Conservation (phyloP, 305 asterid genomes). For the Fraxinus greggii region DNA sequence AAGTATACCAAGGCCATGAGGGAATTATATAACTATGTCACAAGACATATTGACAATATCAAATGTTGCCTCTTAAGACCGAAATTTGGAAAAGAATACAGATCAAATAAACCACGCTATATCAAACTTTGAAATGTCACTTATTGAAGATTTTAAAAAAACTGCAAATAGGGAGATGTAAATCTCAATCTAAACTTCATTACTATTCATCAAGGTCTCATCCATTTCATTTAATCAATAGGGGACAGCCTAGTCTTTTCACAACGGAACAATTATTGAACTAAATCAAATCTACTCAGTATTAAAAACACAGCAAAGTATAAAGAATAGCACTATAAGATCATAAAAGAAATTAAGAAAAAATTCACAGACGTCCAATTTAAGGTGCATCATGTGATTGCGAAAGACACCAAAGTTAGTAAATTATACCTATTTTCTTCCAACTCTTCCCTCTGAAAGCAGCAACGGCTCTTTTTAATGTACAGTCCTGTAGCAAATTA, state of each 20-base stretch:
- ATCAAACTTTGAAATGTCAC: not conserved
- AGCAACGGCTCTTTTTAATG: conserved; percentile 70
- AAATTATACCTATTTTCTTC: conserved; percentile 88
- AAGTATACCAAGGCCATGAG: not conserved
- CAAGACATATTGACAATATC: not conserved
- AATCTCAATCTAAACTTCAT: not conserved
- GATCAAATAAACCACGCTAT: not conserved
- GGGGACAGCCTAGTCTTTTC: not conserved
- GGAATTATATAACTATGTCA: conserved; percentile 11
- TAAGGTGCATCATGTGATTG: not conserved
- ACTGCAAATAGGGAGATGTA: not conserved
- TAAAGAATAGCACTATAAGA: conserved; percentile 1
- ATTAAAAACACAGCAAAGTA: conserved; percentile 1
- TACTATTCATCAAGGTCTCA: not conserved
- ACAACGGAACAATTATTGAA: not conserved
- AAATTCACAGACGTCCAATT: not conserved
- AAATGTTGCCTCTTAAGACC: not conserved
- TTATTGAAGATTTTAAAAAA: not conserved
- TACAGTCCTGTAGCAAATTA: conserved; percentile 59
- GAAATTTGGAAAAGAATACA: not conserved
- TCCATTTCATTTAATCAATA: conserved; percentile 6
- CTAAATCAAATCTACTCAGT: conserved; percentile 1
- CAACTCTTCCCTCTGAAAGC: conserved; percentile 83
- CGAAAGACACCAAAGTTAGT: not conserved
- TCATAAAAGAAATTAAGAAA: conserved; percentile 12